Percentiles rank a stretch among this genome's conserved stretches.
These are phyloP conservation scores for Cercis canadensis DNA, from an alignment of 306 rosid species.

Conservation along the genomic window DNA sequence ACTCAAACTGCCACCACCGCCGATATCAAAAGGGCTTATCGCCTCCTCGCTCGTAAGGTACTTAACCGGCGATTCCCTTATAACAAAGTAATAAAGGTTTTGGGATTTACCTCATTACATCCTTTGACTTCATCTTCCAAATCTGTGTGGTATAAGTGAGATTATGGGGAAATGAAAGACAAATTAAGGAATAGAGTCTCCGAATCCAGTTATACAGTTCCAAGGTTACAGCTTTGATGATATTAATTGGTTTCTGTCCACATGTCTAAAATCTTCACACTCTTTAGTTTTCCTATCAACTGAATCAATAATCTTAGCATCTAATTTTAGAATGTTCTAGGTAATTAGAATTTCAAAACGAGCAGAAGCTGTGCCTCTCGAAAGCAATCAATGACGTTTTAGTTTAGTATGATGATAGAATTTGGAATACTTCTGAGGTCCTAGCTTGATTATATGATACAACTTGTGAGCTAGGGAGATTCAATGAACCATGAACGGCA, in stretches of 20 bases:
- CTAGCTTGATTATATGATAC: neutral
- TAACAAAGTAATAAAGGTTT: neutral
- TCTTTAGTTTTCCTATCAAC: neutral
- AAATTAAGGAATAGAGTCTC: neutral
- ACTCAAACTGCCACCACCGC: constrained; percentile 55
- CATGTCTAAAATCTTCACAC: neutral
- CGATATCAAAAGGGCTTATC: constrained; percentile 86
- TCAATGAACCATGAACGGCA: constrained; percentile 8
- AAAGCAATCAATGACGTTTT: neutral
- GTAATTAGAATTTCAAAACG: neutral
- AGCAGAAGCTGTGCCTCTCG: neutral
- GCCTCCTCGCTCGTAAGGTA: constrained; percentile 93
- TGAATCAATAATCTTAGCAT: neutral
- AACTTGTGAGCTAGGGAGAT: neutral
- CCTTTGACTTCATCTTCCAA: neutral
- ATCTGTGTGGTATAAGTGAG: too few species aligned
- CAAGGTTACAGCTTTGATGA: too few species aligned
- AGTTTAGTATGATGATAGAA: constrained; percentile 1
- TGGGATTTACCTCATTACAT: neutral
- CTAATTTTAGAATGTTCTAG: neutral
- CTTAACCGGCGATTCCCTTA: neutral
- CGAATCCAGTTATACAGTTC: neutral
- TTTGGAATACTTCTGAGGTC: constrained; percentile 4
- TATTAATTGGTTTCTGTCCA: neutral
- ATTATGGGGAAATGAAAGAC: neutral